A percentile compares a stretch with the other conserved stretches of the same genome.
Conservation (phyloP, 306 rosid species). For the Cicer judaicum region DNA sequence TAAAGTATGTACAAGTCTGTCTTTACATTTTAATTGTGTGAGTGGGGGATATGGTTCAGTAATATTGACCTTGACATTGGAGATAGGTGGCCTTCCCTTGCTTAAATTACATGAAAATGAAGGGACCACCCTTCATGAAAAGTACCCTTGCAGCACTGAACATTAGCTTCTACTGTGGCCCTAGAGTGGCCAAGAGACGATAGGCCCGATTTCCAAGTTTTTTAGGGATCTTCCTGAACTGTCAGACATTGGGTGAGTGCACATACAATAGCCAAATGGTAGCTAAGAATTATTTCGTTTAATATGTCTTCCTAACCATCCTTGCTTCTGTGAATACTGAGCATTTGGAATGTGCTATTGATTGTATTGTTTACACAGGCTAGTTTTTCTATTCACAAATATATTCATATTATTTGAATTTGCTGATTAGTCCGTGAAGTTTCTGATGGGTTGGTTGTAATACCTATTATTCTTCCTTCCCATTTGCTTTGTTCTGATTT, state of each 20-base stretch:
- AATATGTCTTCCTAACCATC: constrained; percentile 13
- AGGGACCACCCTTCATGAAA: constrained; percentile 4
- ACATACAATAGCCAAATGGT: not conserved
- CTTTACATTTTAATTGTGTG: constrained; percentile 8
- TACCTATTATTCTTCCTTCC: constrained; percentile 27
- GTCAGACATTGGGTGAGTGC: constrained; percentile 12
- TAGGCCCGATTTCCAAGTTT: not conserved
- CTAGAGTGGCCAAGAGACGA: constrained; percentile 25
- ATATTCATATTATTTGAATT: constrained; percentile 14
- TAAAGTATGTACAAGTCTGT: constrained; percentile 1
- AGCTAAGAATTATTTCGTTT: constrained; percentile 28
- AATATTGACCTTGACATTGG: constrained; percentile 14
- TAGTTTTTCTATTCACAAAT: not conserved
- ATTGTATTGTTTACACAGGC: not conserved
- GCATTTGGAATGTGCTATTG: constrained; percentile 33
- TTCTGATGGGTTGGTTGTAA: constrained; percentile 24
- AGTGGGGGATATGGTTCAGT: constrained; percentile 30
- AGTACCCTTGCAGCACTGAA: constrained; percentile 21
- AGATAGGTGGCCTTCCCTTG: constrained; percentile 20
- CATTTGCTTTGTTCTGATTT: constrained; percentile 20
- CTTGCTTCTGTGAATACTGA: constrained; percentile 16
- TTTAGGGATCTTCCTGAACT: constrained; percentile 7
- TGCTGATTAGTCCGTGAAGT: constrained; percentile 1
- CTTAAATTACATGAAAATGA: not conserved
- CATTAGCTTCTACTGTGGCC: constrained; percentile 13